Base-by-base conservation (phyloP, 306 rosid genomes). In the Trichosanthes truncata region DNA sequence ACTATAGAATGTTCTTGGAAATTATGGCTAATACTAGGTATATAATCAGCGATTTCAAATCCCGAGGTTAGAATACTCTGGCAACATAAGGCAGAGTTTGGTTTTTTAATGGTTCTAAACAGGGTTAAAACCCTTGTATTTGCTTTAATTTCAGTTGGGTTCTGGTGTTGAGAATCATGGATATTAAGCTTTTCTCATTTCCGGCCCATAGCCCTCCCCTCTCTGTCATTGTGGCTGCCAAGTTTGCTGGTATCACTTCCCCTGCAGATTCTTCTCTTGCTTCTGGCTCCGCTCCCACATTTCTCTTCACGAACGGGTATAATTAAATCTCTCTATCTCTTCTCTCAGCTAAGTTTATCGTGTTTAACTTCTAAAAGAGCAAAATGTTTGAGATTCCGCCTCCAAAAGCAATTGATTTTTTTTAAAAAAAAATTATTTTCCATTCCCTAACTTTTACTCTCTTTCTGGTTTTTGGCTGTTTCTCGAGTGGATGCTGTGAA, bases 191-290 rank as follows among this genome's bases (percentile, higher is more conserved):
- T 48, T 74, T 93, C 13, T 79, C 92, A 0, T 95, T 92, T 79
- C 48, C 93, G 61, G 88, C 91, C 5, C 81, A 90, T 36, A 46
- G 75, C 59, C 96, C 97, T 18, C 97, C 98, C 11, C 81, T 92
- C 26, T 74, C 97, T n/a, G 89, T 90, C 25, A 85, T 95, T 45
- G 89, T 87, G 52, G 96, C 97, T 9, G 87, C 92, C 21, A 95
- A 87, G 83, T 78, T 95, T 56, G 89, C 93, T 55, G 90, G 89
- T 3, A 17, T 91, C 33, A 53, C 90, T 40, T 82, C 79, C 9
- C 79, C 89, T 25, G 46, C 81, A 15, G 93, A 91, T 26, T 7
- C 90, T 51, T 90, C 96, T 25, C 88, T 82, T 12, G 53, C 91
- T 69, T 69, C 97, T 1, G 91, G 85, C 29, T 88, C 93, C 57